Evolutionary conservation across 2,329 filamentous ascomycete species (phyloP).

Genomic region (Sarocladium oryzae): DNA sequence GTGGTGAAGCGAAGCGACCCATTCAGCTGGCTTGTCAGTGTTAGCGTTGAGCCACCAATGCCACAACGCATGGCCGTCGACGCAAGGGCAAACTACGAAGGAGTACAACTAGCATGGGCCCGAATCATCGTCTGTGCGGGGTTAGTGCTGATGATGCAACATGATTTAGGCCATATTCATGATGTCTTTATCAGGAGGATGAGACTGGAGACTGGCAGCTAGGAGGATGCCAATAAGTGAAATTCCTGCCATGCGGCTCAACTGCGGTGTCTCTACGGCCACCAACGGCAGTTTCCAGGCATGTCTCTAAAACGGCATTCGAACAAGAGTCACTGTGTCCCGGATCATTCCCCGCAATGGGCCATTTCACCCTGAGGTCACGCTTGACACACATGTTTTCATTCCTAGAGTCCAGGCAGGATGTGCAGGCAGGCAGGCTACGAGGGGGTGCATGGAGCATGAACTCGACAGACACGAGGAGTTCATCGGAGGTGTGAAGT

Average conservation of each 20-base stretch:
- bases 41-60: not conserved
- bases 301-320: slow-evolving; percentile 3
- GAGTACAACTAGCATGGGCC: not conserved
- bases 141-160: not conserved
- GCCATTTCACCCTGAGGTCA: not conserved
- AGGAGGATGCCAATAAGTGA: not conserved
- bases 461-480: not conserved
- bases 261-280: not conserved
- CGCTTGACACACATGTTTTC: not conserved
- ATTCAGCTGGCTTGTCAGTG: not conserved
- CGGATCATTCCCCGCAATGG: not conserved
- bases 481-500: not conserved
- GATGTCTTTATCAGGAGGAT: no score
- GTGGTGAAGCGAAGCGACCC: not conserved
- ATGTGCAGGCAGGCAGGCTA: not conserved
- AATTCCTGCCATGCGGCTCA: not conserved
- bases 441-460: no score
- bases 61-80: not conserved
- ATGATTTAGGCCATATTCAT: no score
- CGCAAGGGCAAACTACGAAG: not conserved
- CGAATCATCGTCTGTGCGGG: not conserved
- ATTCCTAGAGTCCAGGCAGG: not conserved
- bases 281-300: not conserved
- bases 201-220: no score
- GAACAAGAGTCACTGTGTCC: not conserved